Conservation (phyloP, 2,329 filamentous ascomycete species). For the Coniella vitis region DNA sequence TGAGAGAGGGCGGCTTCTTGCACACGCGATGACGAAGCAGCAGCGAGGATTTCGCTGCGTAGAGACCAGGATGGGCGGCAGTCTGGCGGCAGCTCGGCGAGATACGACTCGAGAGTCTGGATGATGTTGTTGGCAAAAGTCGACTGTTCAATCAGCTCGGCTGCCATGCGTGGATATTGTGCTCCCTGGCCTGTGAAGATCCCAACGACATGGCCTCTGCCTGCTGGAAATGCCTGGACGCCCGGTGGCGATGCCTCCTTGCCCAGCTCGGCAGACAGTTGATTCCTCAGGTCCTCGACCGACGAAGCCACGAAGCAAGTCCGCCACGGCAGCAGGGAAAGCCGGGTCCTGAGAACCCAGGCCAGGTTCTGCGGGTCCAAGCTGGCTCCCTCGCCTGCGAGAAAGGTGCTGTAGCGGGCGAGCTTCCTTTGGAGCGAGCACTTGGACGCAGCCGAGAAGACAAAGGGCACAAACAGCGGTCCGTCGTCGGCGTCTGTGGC, state of each 20-base stretch:
- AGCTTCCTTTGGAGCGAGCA: conserved; percentile 22
- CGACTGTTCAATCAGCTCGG: conserved; percentile 24
- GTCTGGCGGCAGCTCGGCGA: background rate
- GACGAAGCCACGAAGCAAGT: conserved; percentile 18
- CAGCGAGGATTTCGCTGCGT: conserved; percentile 3
- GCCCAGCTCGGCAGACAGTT: too few species aligned
- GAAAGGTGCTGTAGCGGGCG: conserved; percentile 18
- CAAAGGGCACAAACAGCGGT: conserved; percentile 19
- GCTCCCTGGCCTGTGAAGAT: conserved; percentile 31
- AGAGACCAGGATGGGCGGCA: conserved; percentile 10
- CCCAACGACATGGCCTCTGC: background rate
- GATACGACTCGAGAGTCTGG: background rate
- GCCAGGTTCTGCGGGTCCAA: conserved; percentile 17
- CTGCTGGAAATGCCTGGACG: background rate
- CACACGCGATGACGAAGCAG: conserved; percentile 10
- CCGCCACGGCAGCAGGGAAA: conserved; percentile 22
- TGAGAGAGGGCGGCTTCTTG: conserved; percentile 10
- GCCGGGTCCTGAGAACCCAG: conserved; percentile 21
- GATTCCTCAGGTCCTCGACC: background rate
- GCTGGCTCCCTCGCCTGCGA: conserved; percentile 11
- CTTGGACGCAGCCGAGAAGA: conserved; percentile 26
- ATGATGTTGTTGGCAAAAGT: background rate
- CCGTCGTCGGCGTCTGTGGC: background rate
- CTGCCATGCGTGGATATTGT: conserved; percentile 28
- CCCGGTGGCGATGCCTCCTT: too few species aligned